Evolutionary conservation across 2,329 filamentous ascomycete genomes (phyloP), one percentile per base, ranked within the genome.

Genomic region (Alternaria alternata): DNA sequence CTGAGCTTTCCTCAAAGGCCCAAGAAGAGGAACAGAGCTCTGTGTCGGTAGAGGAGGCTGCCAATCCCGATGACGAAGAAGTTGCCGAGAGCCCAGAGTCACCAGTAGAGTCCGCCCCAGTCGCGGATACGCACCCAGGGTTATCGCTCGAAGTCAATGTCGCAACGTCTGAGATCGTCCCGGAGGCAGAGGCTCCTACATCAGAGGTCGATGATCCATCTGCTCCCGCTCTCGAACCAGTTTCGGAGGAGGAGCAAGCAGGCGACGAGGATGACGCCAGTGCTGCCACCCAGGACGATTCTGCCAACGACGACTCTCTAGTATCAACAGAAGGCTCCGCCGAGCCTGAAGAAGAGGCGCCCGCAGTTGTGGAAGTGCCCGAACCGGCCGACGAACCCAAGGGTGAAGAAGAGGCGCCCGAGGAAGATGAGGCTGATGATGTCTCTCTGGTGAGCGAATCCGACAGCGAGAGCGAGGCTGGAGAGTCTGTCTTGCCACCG

Each of bases 341-440:
- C 43, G 61, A 44, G 24, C 20, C 46, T 5, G 46, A 55, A 39
- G 46, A 51, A 41, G 61, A 61, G 18, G 24, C 54, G 7, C 6
- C 30, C 12, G 55, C 58, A 16, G 28, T 54, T 36, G 52, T 42
- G 7, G 34, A 55, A 8, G 47, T 59, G 9, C 11, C 39, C 4
- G 57, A 62, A 26, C 59, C 62, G 26, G 34, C 22, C 4, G 61
- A 64, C 14, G 51, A 57, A 11, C 39, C 49, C 14, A 12, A 24
- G 7, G 39, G 28, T 24, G 36, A 36, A 22, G 51, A 56, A 11
- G 48, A 44, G 3, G 52, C 26, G 4, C 5, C 22, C 8, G 32
- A 46, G 14, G 49, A 61, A 20, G 18, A 47, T 3, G 51, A 59
- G 30, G 24, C 24, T 8, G 48, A 48, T 14, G 51, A 42, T 9